Evolutionary conservation across 306 rosid genomes (phyloP).

Genomic region (Echinosophora koreensis): DNA sequence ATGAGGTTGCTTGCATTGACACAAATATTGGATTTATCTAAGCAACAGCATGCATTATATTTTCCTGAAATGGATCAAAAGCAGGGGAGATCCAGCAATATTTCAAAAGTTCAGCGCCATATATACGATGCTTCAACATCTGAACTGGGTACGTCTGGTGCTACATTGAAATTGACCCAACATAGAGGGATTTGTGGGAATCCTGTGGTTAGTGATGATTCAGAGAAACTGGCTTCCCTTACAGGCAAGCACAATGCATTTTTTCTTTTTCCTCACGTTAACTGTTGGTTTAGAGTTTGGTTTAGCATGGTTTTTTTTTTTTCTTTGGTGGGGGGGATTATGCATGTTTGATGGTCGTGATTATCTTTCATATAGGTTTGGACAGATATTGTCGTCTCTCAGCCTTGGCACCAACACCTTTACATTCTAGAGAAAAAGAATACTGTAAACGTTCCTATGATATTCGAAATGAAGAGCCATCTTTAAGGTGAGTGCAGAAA

Average conservation of each 20-base stretch:
- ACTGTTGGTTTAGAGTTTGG: constrained; percentile 23
- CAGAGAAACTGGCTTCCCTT: constrained; percentile 49
- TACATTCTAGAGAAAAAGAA: constrained; percentile 48
- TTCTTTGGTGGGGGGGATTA: not conserved
- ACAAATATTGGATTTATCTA: constrained; percentile 60
- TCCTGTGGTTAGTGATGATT: constrained; percentile 47
- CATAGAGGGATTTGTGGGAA: constrained; percentile 39
- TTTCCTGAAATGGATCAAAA: constrained; percentile 46
- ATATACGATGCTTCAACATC: constrained; percentile 42
- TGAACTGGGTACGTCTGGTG: constrained; percentile 52
- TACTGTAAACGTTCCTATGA: constrained; percentile 46
- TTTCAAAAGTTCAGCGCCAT: constrained; percentile 47
- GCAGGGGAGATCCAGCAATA: constrained; percentile 48
- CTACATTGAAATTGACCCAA: constrained; percentile 43
- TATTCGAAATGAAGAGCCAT: constrained; percentile 52
- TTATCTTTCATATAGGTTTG: constrained; percentile 53
- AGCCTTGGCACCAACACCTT: constrained; percentile 43
- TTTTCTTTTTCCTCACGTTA: constrained; percentile 19
- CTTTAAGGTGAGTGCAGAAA: constrained; percentile 58
- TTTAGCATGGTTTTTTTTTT: constrained; percentile 28
- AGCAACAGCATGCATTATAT: constrained; percentile 51
- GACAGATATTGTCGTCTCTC: constrained; percentile 48
- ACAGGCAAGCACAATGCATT: constrained; percentile 43
- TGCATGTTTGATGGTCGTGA: constrained; percentile 32
- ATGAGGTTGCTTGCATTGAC: constrained; percentile 57